These are phyloP conservation scores for Trichoderma koningiopsis DNA, from an alignment of 2,329 filamentous ascomycete species.

Conservation along the genomic window DNA sequence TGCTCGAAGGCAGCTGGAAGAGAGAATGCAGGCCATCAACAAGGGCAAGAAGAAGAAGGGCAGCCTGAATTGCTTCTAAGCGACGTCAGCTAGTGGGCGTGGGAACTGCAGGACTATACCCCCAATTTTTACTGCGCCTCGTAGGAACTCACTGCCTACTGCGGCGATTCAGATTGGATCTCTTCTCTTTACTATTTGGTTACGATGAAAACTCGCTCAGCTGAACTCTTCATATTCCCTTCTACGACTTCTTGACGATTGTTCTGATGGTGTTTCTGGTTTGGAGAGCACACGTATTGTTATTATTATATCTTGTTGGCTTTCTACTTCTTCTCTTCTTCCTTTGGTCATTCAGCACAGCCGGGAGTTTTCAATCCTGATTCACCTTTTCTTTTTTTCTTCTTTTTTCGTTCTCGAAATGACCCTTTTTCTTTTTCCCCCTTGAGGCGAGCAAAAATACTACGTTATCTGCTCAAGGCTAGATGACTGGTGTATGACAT, in stretches of 20 bases:
- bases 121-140: conserved; percentile 25
- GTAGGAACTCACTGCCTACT: conserved; percentile 5
- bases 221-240: conserved; percentile 15
- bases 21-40: conserved; percentile 89
- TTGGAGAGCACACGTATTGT: neutral
- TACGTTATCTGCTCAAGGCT: neutral
- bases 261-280: neutral
- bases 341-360: conserved; percentile 33
- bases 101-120: conserved; percentile 25
- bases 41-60: conserved; percentile 93
- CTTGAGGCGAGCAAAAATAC: conserved; percentile 15
- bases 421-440: conserved; percentile 12
- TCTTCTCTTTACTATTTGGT: neutral
- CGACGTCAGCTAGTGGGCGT: neutral
- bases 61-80: conserved; percentile 94
- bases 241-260: conserved; percentile 8
- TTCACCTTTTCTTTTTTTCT: conserved; percentile 29
- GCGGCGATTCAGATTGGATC: conserved; percentile 4
- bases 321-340: conserved; percentile 21
- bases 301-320: conserved; percentile 13
- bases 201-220: neutral
- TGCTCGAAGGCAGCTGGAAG: conserved; percentile 85
- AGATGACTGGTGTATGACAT: conserved; percentile 16
- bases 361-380: conserved; percentile 35
- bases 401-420: neutral